Conservation (phyloP, 768 basidiomycete species). For the Candolleomyces aberdarensis region DNA sequence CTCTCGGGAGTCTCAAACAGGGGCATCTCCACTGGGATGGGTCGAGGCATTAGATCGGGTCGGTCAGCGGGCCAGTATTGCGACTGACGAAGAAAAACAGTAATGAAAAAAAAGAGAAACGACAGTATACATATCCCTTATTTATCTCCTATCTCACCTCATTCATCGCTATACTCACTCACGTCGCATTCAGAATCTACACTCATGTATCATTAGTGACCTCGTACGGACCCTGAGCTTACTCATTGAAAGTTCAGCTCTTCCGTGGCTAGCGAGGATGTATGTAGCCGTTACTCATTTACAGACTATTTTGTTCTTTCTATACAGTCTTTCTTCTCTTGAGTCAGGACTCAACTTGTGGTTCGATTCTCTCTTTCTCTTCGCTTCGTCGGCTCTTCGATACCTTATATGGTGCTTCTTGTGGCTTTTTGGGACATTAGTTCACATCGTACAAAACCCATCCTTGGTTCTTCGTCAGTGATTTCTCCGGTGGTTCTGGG, state of each 20-base stretch:
- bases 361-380: neutral
- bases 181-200: neutral
- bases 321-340: neutral
- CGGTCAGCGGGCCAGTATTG: neutral
- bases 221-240: neutral
- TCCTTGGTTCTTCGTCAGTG: too few relatives aligned
- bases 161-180: neutral
- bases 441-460: too few relatives aligned
- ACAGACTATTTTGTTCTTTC: neutral
- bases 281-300: neutral
- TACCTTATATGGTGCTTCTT: too few relatives aligned
- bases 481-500: too few relatives aligned
- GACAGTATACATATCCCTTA: neutral
- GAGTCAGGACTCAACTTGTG: neutral
- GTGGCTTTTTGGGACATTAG: too few relatives aligned
- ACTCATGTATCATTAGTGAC: neutral
- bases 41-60: slow-evolving; percentile 4
- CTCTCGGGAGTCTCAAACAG: neutral
- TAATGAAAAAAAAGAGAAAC: neutral
- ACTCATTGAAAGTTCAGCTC: neutral
- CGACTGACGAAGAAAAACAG: neutral
- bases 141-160: neutral
- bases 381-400: too few relatives aligned
- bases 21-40: neutral
- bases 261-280: neutral